Evolutionary conservation across 495 filamentous ascomycete genomes (phyloP).

Genomic region (Bacidia rubella): DNA sequence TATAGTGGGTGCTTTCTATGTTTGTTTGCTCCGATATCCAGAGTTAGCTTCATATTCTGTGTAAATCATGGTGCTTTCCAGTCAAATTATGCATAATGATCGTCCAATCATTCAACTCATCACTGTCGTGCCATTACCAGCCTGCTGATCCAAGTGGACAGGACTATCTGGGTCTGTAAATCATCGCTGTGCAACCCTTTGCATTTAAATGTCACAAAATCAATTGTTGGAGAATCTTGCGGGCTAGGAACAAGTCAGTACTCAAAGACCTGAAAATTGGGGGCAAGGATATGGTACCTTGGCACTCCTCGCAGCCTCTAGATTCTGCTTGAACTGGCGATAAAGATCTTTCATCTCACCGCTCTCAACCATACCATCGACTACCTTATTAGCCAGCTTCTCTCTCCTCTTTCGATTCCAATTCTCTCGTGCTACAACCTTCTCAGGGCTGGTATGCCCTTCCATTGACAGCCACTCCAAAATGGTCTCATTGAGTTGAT

Average conservation of each 20-base stretch:
- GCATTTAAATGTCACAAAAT: neutral
- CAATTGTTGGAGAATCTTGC: constrained; percentile 5
- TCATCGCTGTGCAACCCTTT: neutral
- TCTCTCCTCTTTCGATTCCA: constrained; percentile 38
- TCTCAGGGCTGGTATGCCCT: constrained; percentile 38
- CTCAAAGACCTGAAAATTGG: neutral
- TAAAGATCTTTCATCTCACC: constrained; percentile 45
- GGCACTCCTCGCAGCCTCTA: constrained; percentile 39
- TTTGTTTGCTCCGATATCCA: no score
- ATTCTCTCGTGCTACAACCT: constrained; percentile 40
- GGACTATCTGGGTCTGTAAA: no score
- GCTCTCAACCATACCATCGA: constrained; percentile 41
- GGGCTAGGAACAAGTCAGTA: constrained; percentile 7
- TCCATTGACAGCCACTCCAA: constrained; percentile 41
- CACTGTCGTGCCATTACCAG: no score
- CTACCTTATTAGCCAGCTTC: constrained; percentile 41
- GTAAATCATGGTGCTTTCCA: no score
- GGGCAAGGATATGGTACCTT: constrained; percentile 22
- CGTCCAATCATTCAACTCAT: no score
- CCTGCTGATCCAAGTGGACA: no score
- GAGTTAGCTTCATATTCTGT: no score
- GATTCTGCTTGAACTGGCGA: constrained; percentile 42
- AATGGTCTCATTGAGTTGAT: constrained; percentile 57
- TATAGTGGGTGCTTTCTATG: no score
- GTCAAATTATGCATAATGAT: no score